Evolutionary conservation across 1,284 basidiomycete species (phyloP).

Genomic region (Afroboletus lepidellus): DNA sequence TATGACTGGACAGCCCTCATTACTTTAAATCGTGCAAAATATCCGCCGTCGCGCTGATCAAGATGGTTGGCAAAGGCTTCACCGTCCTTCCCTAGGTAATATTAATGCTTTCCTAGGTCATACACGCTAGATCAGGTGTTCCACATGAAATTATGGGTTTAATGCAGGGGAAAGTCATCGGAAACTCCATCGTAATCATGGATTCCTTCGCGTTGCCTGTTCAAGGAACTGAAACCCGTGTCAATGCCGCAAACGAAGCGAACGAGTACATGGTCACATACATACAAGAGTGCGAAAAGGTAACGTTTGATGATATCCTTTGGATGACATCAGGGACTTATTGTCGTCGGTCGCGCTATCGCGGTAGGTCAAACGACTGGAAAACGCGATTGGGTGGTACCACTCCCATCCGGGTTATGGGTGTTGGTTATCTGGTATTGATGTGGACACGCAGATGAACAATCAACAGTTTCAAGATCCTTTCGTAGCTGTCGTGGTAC

Average conservation of each 20-base stretch:
- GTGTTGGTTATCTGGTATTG: constrained; percentile 96
- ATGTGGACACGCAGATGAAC: constrained; percentile 92
- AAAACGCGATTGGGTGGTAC: constrained; percentile 98
- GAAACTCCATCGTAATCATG: constrained; percentile 85
- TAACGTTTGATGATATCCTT: constrained; percentile 32
- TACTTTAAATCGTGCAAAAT: constrained; percentile 96
- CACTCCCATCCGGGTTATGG: constrained; percentile 98
- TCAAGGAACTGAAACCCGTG: constrained; percentile 98
- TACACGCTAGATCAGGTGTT: constrained; percentile 96
- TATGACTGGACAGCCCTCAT: constrained; percentile 60
- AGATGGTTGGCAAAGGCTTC: constrained; percentile 71
- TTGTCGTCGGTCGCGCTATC: not conserved
- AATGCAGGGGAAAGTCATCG: constrained; percentile 96
- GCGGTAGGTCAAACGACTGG: constrained; percentile 71
- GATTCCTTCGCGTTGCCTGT: constrained; percentile 97
- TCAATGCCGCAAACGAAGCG: constrained; percentile 95
- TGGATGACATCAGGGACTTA: not conserved
- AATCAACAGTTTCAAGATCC: constrained; percentile 96
- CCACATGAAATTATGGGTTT: constrained; percentile 99
- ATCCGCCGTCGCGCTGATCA: constrained; percentile 92
- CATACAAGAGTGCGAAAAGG: constrained; percentile 75
- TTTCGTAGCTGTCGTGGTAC: constrained; percentile 93
- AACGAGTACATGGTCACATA: constrained; percentile 99
- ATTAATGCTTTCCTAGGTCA: constrained; percentile 58
- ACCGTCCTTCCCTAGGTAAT: not conserved